Conservation (phyloP, 2,329 filamentous ascomycete genomes). For the Aschersonia sp. region DNA sequence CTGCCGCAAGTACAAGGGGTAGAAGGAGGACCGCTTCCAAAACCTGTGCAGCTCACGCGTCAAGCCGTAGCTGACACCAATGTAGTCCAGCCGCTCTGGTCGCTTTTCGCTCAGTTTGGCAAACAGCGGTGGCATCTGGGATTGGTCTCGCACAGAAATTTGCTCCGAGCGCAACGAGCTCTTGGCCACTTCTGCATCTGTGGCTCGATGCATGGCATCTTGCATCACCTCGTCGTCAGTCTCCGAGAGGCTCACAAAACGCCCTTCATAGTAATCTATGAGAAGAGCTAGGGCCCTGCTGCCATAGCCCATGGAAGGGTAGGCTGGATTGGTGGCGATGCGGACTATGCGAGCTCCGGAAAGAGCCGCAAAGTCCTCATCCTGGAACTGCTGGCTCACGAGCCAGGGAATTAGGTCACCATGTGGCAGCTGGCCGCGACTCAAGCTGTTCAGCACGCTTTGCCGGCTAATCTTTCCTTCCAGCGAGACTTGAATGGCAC, state of each 20-base stretch:
- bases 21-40: slow-evolving; percentile 81
- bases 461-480: slow-evolving; percentile 91
- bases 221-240: slow-evolving; percentile 37
- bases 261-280: slow-evolving; percentile 86
- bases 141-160: slow-evolving; percentile 79
- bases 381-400: slow-evolving; percentile 94
- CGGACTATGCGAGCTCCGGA: slow-evolving; percentile 86
- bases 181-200: slow-evolving; percentile 66
- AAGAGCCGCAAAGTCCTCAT: slow-evolving; percentile 86
- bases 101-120: slow-evolving; percentile 72
- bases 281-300: slow-evolving; percentile 77
- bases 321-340: slow-evolving; percentile 93
- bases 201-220: slow-evolving; percentile 60
- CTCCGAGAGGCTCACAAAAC: slow-evolving; percentile 75
- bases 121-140: slow-evolving; percentile 86
- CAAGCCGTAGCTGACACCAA: slow-evolving; percentile 90
- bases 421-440: slow-evolving; percentile 73
- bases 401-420: slow-evolving; percentile 97
- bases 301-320: slow-evolving; percentile 84
- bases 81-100: slow-evolving; percentile 70
- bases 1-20: slow-evolving; percentile 85
- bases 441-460: slow-evolving; percentile 80
- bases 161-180: slow-evolving; percentile 71
- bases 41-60: slow-evolving; percentile 83
- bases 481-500: slow-evolving; percentile 84